Evolutionary conservation across 2,329 filamentous ascomycete species (phyloP).

Genomic region (Exophiala spinifera): DNA sequence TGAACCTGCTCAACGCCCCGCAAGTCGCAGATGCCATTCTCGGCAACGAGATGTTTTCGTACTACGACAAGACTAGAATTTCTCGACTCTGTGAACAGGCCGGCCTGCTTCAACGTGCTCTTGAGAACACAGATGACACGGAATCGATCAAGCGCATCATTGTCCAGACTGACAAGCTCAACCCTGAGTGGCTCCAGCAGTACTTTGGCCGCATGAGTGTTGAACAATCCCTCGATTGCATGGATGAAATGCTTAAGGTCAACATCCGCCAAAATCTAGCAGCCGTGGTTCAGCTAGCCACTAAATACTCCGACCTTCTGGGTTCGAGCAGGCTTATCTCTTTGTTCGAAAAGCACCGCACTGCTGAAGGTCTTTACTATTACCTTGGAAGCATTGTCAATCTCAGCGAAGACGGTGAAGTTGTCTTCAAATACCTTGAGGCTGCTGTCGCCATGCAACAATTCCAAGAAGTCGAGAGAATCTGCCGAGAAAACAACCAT

Average conservation of each 20-base stretch:
- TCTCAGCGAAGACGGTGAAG: slow-evolving; percentile 88
- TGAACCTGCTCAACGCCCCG: slow-evolving; percentile 95
- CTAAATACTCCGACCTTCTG: slow-evolving; percentile 95
- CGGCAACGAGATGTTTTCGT: slow-evolving; percentile 96
- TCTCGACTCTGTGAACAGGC: slow-evolving; percentile 90
- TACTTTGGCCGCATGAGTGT: slow-evolving; percentile 95
- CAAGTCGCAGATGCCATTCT: slow-evolving; percentile 98
- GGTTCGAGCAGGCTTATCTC: slow-evolving; percentile 85
- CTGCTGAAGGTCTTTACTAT: slow-evolving; percentile 94
- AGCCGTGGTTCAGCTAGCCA: slow-evolving; percentile 89
- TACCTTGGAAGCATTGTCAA: slow-evolving; percentile 98
- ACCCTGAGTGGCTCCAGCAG: slow-evolving; percentile 82
- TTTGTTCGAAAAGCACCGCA: slow-evolving; percentile 96
- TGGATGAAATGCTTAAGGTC: slow-evolving; percentile 92
- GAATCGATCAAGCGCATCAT: slow-evolving; percentile 88
- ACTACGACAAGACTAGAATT: slow-evolving; percentile 90
- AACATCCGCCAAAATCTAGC: slow-evolving; percentile 98
- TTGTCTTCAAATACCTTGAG: slow-evolving; percentile 99
- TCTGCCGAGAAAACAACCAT: slow-evolving; percentile 87
- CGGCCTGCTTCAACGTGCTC: slow-evolving; percentile 76
- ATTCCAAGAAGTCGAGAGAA: slow-evolving; percentile 92
- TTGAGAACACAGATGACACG: slow-evolving; percentile 93
- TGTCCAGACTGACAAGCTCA: slow-evolving; percentile 77
- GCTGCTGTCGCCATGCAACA: slow-evolving; percentile 91
- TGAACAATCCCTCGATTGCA: slow-evolving; percentile 87